A percentile compares a stretch with the other conserved stretches of the same genome.
Evolutionary conservation across 108 stramenopile species (phyloP).

Genomic region (Schizochytrium sp.): DNA sequence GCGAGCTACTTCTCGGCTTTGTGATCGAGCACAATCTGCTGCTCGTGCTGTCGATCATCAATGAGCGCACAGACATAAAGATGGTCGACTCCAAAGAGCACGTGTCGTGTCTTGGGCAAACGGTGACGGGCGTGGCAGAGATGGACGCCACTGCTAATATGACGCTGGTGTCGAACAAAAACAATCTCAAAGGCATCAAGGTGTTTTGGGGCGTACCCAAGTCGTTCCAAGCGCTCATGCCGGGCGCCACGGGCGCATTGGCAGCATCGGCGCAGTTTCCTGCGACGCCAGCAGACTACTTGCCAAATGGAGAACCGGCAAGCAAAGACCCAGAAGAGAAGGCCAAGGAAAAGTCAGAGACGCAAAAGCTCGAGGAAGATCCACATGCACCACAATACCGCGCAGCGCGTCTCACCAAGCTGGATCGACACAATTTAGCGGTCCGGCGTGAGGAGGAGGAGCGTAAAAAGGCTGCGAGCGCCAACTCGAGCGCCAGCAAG

Average conservation of each 20-base stretch:
- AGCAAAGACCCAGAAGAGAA: background rate
- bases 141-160: background rate
- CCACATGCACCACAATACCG: background rate
- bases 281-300: background rate
- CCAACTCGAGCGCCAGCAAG: background rate
- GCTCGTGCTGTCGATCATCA: background rate
- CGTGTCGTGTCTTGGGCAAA: background rate
- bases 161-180: background rate
- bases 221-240: background rate
- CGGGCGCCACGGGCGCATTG: background rate
- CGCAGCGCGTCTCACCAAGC: background rate
- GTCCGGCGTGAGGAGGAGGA: background rate
- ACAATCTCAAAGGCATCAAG: background rate
- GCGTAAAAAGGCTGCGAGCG: background rate
- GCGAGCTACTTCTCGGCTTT: background rate
- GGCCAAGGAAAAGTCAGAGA: background rate
- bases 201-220: background rate
- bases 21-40: slow-evolving; percentile 7
- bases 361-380: background rate
- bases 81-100: background rate
- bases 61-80: background rate
- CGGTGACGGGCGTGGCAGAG: background rate
- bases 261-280: background rate
- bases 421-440: background rate
- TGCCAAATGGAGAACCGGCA: background rate